phyloP scores from a whole-genome alignment of 2,329 filamentous ascomycete genomes.

The Aureobasidium sp. region DNA sequence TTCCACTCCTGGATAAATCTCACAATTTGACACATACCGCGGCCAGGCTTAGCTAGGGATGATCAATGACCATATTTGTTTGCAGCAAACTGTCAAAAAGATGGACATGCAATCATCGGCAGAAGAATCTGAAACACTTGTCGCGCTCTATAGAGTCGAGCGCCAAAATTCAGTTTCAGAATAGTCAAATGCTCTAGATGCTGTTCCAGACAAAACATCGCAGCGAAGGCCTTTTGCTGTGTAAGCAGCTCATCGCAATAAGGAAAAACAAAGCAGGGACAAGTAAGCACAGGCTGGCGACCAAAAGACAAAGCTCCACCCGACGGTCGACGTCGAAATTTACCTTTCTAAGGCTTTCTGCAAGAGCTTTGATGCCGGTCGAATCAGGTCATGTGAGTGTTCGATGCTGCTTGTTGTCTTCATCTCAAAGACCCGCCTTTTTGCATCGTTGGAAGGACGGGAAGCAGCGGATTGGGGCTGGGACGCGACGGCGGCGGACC shows the following conservation, averaged over 20 bases:
- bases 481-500: neutral
- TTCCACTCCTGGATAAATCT: neutral
- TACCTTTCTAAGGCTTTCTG: conserved; percentile 19
- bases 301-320: conserved; percentile 7
- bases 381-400: conserved; percentile 23
- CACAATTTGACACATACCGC: neutral
- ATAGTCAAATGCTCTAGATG: neutral
- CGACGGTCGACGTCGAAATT: conserved; percentile 25
- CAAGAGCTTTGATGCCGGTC: conserved; percentile 18
- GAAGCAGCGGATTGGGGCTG: neutral
- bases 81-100: neutral
- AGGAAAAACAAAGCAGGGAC: neutral
- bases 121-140: neutral
- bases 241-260: neutral
- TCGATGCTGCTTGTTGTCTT: conserved; percentile 19
- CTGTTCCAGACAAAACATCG: neutral
- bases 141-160: neutral
- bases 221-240: neutral
- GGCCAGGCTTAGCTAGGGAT: neutral
- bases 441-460: neutral
- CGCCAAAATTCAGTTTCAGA: conserved; percentile 10
- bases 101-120: neutral
- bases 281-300: conserved; percentile 6
- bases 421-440: conserved; percentile 1
- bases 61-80: neutral